These are phyloP conservation scores for Nicotiana sylvestris DNA, from an alignment of 257 asterid species.

Conservation along the genomic window DNA sequence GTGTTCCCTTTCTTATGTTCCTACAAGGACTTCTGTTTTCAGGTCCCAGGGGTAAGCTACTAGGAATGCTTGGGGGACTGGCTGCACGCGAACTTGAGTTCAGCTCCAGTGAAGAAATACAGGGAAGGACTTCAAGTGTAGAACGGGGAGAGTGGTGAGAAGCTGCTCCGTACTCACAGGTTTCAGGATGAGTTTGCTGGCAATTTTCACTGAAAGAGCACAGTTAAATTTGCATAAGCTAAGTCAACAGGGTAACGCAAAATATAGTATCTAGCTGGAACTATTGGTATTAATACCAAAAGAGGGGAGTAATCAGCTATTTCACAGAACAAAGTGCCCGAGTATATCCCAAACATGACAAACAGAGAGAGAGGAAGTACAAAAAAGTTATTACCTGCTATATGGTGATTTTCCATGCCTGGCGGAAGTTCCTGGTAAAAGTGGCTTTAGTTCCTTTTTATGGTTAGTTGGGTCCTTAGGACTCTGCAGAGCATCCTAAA, in stretches of 20 bases:
- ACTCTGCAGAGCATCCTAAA: constrained; percentile 37
- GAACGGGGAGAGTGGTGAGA: constrained; percentile 57
- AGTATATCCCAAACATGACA: neutral
- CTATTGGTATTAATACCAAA: neutral
- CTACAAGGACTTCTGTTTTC: constrained; percentile 14
- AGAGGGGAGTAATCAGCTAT: neutral
- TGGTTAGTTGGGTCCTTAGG: constrained; percentile 27
- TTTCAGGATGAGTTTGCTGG: constrained; percentile 34
- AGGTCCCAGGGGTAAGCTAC: constrained; percentile 21
- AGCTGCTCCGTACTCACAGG: constrained; percentile 22
- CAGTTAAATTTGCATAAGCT: neutral
- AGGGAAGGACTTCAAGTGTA: constrained; percentile 41
- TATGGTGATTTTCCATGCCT: constrained; percentile 38
- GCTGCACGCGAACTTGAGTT: constrained; percentile 21
- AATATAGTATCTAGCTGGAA: neutral
- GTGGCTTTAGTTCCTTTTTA: constrained; percentile 30
- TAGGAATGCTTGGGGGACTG: constrained; percentile 29
- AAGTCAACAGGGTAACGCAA: neutral
- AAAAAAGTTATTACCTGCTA: constrained; percentile 23
- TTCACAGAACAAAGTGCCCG: neutral
- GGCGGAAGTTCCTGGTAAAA: constrained; percentile 26
- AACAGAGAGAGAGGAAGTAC: neutral
- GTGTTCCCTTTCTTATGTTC: constrained; percentile 32
- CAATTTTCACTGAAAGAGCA: constrained; percentile 33
- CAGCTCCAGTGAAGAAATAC: constrained; percentile 37